These are phyloP conservation scores for Aureobasidium sp. DNA, from an alignment of 2,329 filamentous ascomycete species.

Conservation along the genomic window DNA sequence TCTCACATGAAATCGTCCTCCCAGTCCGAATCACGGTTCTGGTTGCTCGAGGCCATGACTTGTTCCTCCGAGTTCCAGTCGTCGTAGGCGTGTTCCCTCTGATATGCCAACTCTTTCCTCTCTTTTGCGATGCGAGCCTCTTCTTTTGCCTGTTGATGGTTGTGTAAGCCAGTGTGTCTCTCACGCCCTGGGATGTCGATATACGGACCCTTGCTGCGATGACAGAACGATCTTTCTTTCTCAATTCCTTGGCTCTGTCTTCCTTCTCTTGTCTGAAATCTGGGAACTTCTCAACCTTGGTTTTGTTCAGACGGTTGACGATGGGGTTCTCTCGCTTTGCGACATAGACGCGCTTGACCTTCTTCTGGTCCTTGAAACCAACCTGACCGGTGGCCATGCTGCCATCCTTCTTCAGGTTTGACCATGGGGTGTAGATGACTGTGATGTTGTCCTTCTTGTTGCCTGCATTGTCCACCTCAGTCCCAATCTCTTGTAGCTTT, in stretches of 20 bases:
- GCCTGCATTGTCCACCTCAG: constrained; percentile 43
- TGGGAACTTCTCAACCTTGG: constrained; percentile 78
- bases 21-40: constrained; percentile 70
- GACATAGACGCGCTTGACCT: constrained; percentile 78
- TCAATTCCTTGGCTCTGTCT: constrained; percentile 62
- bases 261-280: constrained; percentile 79
- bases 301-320: constrained; percentile 98
- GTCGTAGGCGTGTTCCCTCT: constrained; percentile 97
- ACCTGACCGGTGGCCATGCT: constrained; percentile 95
- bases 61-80: constrained; percentile 81
- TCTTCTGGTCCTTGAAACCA: constrained; percentile 81
- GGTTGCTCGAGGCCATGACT: constrained; percentile 71
- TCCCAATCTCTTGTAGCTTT: not conserved
- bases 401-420: constrained; percentile 89
- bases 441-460: constrained; percentile 99
- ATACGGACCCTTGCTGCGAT: constrained; percentile 53
- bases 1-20: constrained; percentile 81
- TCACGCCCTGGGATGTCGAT: not conserved
- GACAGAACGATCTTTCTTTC: constrained; percentile 62
- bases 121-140: constrained; percentile 68
- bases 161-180: not conserved
- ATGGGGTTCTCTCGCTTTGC: constrained; percentile 76
- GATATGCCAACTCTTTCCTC: constrained; percentile 81
- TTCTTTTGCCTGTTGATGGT: constrained; percentile 56
- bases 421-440: constrained; percentile 95